Percentiles rank a stretch among this genome's conserved stretches.
Evolutionary conservation across 495 filamentous ascomycete genomes (phyloP).

Genomic region (Aspergillus wentii): DNA sequence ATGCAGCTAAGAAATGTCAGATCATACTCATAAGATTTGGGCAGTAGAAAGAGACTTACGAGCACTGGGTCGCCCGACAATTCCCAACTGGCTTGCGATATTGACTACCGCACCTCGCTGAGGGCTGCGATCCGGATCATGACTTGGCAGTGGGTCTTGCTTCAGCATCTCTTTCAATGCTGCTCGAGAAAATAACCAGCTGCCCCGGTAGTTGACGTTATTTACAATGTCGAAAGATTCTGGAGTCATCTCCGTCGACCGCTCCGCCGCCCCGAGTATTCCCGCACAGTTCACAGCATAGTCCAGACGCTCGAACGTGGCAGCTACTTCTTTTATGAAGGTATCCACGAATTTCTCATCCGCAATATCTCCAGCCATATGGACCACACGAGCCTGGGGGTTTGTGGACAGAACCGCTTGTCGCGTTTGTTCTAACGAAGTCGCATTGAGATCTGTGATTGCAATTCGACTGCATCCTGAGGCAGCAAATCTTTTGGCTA

Average conservation of each 20-base stretch:
- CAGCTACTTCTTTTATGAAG: constrained; percentile 25
- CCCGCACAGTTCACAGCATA: constrained; percentile 51
- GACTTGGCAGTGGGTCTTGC: constrained; percentile 41
- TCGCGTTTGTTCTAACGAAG: constrained; percentile 29
- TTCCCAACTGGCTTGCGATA: constrained; percentile 50
- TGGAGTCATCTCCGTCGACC: constrained; percentile 29
- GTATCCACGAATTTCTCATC: constrained; percentile 37
- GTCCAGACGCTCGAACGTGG: constrained; percentile 41
- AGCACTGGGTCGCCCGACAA: constrained; percentile 43
- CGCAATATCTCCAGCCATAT: constrained; percentile 33
- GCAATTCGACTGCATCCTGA: constrained; percentile 45
- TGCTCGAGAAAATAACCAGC: constrained; percentile 46
- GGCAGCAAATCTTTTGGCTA: constrained; percentile 43
- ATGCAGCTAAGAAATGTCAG: constrained; percentile 25
- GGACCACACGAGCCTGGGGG: constrained; percentile 24
- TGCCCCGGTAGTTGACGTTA: constrained; percentile 47
- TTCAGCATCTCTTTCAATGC: constrained; percentile 42
- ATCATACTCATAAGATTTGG: constrained; percentile 1
- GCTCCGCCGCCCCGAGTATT: constrained; percentile 29
- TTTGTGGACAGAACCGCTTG: constrained; percentile 22
- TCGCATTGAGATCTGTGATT: constrained; percentile 44
- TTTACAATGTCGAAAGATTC: constrained; percentile 46
- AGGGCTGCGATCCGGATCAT: constrained; percentile 24
- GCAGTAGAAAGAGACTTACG: constrained; percentile 28
- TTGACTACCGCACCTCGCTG: constrained; percentile 46